Percentiles rank a stretch among this genome's conserved stretches.
These are phyloP conservation scores for Proliferodiscus dingleyae DNA, from an alignment of 2,329 filamentous ascomycete species.

Conservation along the genomic window DNA sequence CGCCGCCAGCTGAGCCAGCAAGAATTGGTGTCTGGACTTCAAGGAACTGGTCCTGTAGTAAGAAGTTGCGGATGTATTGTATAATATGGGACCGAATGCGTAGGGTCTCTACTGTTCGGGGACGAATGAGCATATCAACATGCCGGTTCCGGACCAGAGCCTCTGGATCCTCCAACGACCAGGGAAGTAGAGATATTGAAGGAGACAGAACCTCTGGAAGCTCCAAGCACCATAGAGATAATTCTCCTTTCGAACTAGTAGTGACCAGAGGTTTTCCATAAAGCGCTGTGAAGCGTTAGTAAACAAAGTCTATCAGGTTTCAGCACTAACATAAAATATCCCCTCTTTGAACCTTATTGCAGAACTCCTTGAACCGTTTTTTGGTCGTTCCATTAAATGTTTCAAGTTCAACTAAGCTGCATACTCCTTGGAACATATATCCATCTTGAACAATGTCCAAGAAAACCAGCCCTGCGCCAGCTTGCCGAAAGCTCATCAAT, in stretches of 20 bases:
- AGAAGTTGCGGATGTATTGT: conserved; percentile 66
- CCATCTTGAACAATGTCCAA: conserved; percentile 73
- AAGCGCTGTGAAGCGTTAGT: conserved; percentile 41
- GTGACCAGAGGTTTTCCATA: conserved; percentile 67
- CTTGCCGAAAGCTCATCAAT: conserved; percentile 64
- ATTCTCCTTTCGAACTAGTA: conserved; percentile 56
- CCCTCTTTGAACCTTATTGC: conserved; percentile 67
- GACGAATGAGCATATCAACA: conserved; percentile 78
- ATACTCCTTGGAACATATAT: conserved; percentile 68
- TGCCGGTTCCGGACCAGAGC: conserved; percentile 73
- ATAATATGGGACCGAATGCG: conserved; percentile 71
- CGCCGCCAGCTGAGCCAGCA: conserved; percentile 77
- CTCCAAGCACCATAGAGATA: conserved; percentile 64
- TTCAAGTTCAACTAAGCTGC: conserved; percentile 54
- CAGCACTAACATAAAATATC: conserved; percentile 71
- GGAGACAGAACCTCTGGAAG: conserved; percentile 72
- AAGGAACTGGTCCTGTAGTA: conserved; percentile 67
- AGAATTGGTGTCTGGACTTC: conserved; percentile 92
- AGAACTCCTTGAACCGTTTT: conserved; percentile 53
- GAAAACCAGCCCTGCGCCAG: conserved; percentile 78
- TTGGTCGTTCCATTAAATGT: conserved; percentile 31
- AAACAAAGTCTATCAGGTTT: conserved; percentile 1
- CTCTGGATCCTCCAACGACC: conserved; percentile 64
- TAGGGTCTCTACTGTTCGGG: conserved; percentile 61
- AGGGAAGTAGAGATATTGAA: conserved; percentile 73